phyloP scores from a whole-genome alignment of 2,329 filamentous ascomycete genomes.

The Ophiostoma sp. region DNA sequence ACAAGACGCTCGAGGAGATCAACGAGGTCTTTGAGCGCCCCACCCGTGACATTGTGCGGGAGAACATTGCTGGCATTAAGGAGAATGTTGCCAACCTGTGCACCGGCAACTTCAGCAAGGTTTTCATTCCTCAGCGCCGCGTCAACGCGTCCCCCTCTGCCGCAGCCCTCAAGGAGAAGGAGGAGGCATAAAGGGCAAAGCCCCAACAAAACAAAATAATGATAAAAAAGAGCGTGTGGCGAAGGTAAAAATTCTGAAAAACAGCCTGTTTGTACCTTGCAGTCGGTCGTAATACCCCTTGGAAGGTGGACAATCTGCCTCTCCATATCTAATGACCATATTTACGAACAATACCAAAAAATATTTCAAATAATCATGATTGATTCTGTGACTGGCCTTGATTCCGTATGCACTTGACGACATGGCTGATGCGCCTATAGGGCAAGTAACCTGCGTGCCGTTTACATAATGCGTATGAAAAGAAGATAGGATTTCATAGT shows the following conservation, averaged over 20 bases:
- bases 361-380: not conserved
- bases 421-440: too few species aligned
- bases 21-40: conserved; percentile 46
- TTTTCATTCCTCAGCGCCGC: conserved; percentile 1
- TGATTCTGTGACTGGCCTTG: too few species aligned
- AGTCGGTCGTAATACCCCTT: conserved; percentile 10
- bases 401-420: too few species aligned
- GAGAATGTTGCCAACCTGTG: conserved; percentile 17
- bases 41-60: conserved; percentile 24
- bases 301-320: not conserved
- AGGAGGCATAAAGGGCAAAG: not conserved
- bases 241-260: not conserved
- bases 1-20: conserved; percentile 48
- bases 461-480: too few species aligned
- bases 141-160: not conserved
- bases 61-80: conserved; percentile 18
- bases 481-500: too few species aligned
- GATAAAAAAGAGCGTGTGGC: conserved; percentile 1
- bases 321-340: conserved; percentile 2
- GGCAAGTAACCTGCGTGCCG: too few species aligned
- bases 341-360: conserved; percentile 6
- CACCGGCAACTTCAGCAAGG: conserved; percentile 13
- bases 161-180: conserved; percentile 12
- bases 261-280: not conserved
- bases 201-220: not conserved